Evolutionary conservation across 2,329 filamentous ascomycete species (phyloP).

Genomic region (Alternaria longipes): DNA sequence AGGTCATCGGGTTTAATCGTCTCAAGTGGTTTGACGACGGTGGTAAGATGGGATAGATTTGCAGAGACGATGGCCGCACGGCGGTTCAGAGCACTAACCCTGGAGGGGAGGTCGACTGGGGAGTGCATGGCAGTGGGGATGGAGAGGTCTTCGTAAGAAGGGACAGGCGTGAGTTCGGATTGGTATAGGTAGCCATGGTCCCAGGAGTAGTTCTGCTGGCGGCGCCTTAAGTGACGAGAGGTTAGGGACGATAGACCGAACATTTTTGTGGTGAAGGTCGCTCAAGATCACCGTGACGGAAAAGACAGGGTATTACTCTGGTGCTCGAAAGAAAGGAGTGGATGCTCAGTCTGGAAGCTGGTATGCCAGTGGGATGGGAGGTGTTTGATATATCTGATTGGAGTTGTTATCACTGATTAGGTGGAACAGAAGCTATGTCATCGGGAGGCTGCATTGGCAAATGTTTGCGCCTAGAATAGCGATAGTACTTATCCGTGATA

Average conservation of each 20-base stretch:
- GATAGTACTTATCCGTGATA: not conserved
- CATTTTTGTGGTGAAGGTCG: not conserved
- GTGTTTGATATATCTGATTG: not conserved
- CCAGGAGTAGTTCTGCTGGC: slow-evolving; percentile 11
- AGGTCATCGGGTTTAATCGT: slow-evolving; percentile 1
- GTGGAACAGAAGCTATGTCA: not conserved
- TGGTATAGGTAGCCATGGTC: slow-evolving; percentile 7
- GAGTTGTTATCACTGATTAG: not conserved
- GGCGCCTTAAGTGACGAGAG: not conserved
- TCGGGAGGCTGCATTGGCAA: not conserved
- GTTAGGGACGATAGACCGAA: not conserved
- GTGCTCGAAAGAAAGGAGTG: not conserved
- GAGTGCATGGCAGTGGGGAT: not conserved
- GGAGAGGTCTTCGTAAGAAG: slow-evolving; percentile 6
- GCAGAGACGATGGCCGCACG: slow-evolving; percentile 12
- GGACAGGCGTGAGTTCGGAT: not conserved
- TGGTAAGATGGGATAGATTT: slow-evolving; percentile 6
- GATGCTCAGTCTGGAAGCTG: not conserved
- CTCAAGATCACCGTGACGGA: not conserved
- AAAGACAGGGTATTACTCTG: not conserved
- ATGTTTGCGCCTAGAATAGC: not conserved
- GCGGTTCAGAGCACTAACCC: slow-evolving; percentile 10
- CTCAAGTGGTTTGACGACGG: slow-evolving; percentile 13
- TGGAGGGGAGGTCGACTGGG: slow-evolving; percentile 5
- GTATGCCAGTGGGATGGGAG: not conserved